These are phyloP conservation scores for Schizophyllum commune DNA, from an alignment of 1,284 basidiomycete species.

Conservation along the genomic window DNA sequence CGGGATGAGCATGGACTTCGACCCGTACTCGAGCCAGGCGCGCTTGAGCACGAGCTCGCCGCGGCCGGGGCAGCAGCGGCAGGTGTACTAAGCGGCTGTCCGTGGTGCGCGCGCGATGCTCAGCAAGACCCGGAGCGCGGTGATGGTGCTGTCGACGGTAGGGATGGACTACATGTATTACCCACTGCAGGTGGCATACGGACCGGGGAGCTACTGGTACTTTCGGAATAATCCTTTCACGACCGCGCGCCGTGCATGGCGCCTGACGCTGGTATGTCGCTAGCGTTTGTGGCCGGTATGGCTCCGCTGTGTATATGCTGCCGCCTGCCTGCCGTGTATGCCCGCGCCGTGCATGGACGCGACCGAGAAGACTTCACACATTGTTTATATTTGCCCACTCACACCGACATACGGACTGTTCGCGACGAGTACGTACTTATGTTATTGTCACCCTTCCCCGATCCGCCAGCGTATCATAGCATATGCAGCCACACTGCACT, in stretches of 20 bases:
- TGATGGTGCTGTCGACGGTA: background rate
- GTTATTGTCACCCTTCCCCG: background rate
- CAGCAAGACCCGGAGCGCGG: background rate
- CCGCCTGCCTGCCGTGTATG: background rate
- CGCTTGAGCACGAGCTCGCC: conserved; percentile 11
- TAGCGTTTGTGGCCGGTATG: too few relatives aligned
- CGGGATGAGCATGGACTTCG: conserved; percentile 30
- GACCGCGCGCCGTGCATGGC: background rate
- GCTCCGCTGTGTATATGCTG: too few relatives aligned
- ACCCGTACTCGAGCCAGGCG: conserved; percentile 21
- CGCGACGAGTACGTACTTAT: background rate
- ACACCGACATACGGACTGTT: background rate
- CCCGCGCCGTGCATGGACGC: background rate
- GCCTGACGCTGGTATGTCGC: too few relatives aligned
- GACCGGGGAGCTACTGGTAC: background rate
- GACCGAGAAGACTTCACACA: background rate
- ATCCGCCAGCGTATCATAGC: background rate
- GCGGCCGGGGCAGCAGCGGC: background rate
- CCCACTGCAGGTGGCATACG: background rate
- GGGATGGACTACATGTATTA: background rate
- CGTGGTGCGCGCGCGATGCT: too few relatives aligned
- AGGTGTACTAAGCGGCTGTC: background rate
- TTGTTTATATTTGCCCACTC: background rate
- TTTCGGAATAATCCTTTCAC: background rate
- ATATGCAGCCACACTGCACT: background rate